phyloP scores from a whole-genome alignment of 805 yeast genomes.

The Nakazawaea siamensis region DNA sequence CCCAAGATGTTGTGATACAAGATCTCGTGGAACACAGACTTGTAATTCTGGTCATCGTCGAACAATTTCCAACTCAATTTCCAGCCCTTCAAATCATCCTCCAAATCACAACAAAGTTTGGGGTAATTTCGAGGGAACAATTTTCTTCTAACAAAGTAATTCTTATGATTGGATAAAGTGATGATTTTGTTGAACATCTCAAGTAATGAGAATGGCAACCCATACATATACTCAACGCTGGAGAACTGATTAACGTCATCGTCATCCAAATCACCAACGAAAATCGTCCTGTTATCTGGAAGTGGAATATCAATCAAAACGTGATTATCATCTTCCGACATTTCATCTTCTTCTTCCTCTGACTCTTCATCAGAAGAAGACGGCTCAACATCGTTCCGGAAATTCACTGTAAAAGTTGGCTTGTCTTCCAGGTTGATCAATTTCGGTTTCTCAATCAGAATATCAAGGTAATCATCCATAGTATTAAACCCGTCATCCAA shows the following conservation, averaged over 20 bases:
- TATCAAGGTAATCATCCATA: slow-evolving; percentile 7
- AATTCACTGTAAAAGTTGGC: slow-evolving; percentile 10
- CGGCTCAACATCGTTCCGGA: slow-evolving; percentile 13
- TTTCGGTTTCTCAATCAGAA: slow-evolving; percentile 6
- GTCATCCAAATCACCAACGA: slow-evolving; percentile 8
- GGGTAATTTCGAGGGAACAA: slow-evolving; percentile 48
- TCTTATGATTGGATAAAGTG: slow-evolving; percentile 42
- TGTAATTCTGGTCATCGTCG: slow-evolving; percentile 20
- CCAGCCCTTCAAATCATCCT: slow-evolving; percentile 42
- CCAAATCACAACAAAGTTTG: slow-evolving; percentile 43
- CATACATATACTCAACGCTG: slow-evolving; percentile 32
- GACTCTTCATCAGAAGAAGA: slow-evolving; percentile 13
- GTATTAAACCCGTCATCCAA: slow-evolving; percentile 17
- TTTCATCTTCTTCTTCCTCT: slow-evolving; percentile 4
- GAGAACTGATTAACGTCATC: slow-evolving; percentile 12
- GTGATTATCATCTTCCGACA: slow-evolving; percentile 7
- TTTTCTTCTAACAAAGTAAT: slow-evolving; percentile 32
- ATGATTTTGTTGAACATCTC: slow-evolving; percentile 37
- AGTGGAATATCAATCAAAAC: slow-evolving; percentile 12
- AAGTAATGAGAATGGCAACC: slow-evolving; percentile 38
- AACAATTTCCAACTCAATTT: slow-evolving; percentile 34
- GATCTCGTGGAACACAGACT: slow-evolving; percentile 31
- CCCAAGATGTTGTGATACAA: slow-evolving; percentile 29
- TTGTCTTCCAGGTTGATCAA: slow-evolving; percentile 1
- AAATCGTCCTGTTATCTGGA: slow-evolving; percentile 13